phyloP scores from a whole-genome alignment of 352 stramenopile genomes.

The Peronosclerospora sorghi region DNA sequence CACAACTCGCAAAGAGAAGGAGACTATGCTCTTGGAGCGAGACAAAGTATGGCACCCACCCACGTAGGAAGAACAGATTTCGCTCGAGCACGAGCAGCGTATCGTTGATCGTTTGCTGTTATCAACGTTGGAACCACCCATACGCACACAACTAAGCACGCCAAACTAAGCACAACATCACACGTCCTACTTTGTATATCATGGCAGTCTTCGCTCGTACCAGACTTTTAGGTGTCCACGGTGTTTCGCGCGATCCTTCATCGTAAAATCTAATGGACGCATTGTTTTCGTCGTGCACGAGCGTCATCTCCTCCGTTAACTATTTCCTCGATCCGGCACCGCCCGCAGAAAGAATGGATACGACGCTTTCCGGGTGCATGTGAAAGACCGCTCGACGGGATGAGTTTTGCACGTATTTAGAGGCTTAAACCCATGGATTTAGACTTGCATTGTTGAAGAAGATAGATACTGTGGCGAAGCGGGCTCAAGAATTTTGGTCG shows the following conservation, averaged over 20 bases:
- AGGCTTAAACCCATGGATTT: slow-evolving; percentile 1
- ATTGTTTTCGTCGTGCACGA: no score
- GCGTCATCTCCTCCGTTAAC: slow-evolving; percentile 12
- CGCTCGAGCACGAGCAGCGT: slow-evolving; percentile 65
- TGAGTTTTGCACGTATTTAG: slow-evolving; percentile 3
- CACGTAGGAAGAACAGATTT: no score
- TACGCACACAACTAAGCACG: no score
- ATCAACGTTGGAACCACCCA: no score
- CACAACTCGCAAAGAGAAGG: slow-evolving; percentile 64
- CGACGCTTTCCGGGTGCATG: no score
- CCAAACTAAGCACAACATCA: slow-evolving; percentile 33
- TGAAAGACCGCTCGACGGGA: no score
- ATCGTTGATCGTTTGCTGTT: slow-evolving; percentile 78
- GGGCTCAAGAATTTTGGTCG: no score
- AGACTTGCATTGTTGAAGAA: no score
- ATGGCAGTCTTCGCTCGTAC: slow-evolving; percentile 74
- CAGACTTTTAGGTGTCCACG: slow-evolving; percentile 74
- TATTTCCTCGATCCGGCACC: slow-evolving; percentile 21
- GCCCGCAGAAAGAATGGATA: slow-evolving; percentile 22
- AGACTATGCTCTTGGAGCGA: slow-evolving; percentile 70
- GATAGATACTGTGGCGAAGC: no score
- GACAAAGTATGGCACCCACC: no score
- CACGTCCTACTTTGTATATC: slow-evolving; percentile 29
- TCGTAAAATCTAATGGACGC: slow-evolving; percentile 50
- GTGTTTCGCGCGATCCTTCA: slow-evolving; percentile 30